Conservation (phyloP, 2,329 filamentous ascomycete genomes). For the Nannizziopsis barbatae region DNA sequence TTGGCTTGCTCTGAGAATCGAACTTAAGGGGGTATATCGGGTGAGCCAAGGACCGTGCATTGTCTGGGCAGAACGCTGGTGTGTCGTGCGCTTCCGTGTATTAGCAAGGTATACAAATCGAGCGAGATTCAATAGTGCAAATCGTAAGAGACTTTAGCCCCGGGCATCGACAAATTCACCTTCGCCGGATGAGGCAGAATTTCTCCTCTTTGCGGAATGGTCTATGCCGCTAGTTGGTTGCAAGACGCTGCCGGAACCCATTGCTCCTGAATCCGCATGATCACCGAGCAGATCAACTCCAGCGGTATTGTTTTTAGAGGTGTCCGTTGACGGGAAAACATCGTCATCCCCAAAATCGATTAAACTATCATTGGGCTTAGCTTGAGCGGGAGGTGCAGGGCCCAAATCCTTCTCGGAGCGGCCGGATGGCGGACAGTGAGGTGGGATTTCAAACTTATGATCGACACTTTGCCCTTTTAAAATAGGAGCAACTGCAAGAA, state of each 20-base stretch:
- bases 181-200: constrained; percentile 30
- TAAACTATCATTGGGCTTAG: constrained; percentile 4
- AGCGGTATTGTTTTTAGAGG: background rate
- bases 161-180: constrained; percentile 38
- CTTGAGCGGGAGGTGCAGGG: background rate
- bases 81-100: no score
- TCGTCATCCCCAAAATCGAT: constrained; percentile 13
- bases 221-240: constrained; percentile 14
- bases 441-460: constrained; percentile 47
- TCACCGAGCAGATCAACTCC: constrained; percentile 15
- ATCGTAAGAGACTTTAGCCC: constrained; percentile 12
- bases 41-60: no score
- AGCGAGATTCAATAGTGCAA: background rate
- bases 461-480: constrained; percentile 59
- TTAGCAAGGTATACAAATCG: no score
- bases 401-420: background rate
- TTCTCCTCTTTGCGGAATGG: constrained; percentile 26
- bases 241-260: constrained; percentile 2
- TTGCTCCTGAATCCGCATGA: constrained; percentile 8
- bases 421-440: constrained; percentile 25
- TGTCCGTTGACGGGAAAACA: background rate
- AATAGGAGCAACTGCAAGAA: constrained; percentile 76
- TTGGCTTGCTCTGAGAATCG: no score
- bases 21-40: no score
- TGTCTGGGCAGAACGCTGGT: no score